Conservation (phyloP, 306 rosid species). For the Cucurbita ficifolia region DNA sequence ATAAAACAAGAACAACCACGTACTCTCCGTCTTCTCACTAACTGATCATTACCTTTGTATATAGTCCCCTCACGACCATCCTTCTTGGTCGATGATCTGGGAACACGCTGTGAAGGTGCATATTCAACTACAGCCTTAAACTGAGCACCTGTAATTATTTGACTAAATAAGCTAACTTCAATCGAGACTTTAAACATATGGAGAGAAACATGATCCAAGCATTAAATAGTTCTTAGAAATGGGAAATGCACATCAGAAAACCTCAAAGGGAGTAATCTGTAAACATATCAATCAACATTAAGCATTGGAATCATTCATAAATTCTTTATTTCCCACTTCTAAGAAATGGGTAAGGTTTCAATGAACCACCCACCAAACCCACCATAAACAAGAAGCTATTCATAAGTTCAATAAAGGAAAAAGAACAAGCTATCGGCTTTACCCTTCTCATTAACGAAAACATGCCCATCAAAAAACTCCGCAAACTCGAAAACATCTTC, state of each 20-base stretch:
- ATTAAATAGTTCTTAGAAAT: background rate
- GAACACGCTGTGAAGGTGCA: slow-evolving; percentile 87
- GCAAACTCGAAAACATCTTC: slow-evolving; percentile 80
- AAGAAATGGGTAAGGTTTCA: background rate
- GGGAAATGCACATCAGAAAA: background rate
- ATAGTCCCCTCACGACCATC: slow-evolving; percentile 94
- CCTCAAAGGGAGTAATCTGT: background rate
- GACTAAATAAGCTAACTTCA: slow-evolving; percentile 3
- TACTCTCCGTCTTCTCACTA: background rate
- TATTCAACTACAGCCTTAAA: slow-evolving; percentile 73
- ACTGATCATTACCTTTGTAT: slow-evolving; percentile 43
- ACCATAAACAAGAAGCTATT: background rate
- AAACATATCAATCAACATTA: background rate
- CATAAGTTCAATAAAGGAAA: background rate
- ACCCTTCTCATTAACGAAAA: slow-evolving; percentile 95
- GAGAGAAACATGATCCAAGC: background rate
- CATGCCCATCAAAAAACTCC: slow-evolving; percentile 65
- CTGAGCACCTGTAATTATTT: slow-evolving; percentile 46
- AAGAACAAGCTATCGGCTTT: background rate
- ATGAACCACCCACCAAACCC: background rate
- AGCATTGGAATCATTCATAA: background rate
- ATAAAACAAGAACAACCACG: background rate
- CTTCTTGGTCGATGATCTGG: slow-evolving; percentile 37
- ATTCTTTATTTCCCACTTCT: background rate
- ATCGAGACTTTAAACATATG: background rate